Percentiles rank a stretch among this genome's conserved stretches.
These are phyloP conservation scores for Platanthera guangdongensis DNA, from an alignment of 106 monocot species.

Conservation along the genomic window DNA sequence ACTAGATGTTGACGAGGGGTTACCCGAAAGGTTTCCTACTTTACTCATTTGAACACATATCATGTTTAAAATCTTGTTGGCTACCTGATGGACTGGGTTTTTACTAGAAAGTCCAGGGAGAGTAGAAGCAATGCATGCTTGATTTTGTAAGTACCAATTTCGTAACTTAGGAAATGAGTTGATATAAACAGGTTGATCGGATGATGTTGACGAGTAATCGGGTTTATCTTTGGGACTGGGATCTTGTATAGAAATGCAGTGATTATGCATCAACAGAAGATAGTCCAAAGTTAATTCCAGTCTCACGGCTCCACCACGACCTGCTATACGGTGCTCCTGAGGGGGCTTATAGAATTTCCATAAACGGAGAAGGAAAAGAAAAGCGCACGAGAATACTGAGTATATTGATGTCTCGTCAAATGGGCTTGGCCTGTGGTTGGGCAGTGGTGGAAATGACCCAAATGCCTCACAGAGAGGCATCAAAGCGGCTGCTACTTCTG, in stretches of 20 bases:
- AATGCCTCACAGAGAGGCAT: slow-evolving; percentile 90
- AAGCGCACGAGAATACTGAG: slow-evolving; percentile 89
- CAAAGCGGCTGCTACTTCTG: slow-evolving; percentile 82
- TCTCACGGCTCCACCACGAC: slow-evolving; percentile 50
- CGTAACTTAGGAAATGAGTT: slow-evolving; percentile 79
- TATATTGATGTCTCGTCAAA: slow-evolving; percentile 58
- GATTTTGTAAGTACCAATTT: slow-evolving; percentile 86
- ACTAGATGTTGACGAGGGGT: slow-evolving; percentile 44
- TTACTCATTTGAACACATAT: slow-evolving; percentile 67
- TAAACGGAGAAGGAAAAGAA: slow-evolving; percentile 84
- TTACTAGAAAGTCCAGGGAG: slow-evolving; percentile 55
- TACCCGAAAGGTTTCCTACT: slow-evolving; percentile 26
- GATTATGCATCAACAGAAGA: slow-evolving; percentile 68
- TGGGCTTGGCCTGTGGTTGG: slow-evolving; percentile 31
- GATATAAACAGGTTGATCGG: slow-evolving; percentile 57
- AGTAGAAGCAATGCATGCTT: slow-evolving; percentile 85
- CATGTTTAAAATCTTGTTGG: slow-evolving; percentile 78
- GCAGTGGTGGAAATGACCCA: slow-evolving; percentile 63
- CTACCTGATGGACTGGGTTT: slow-evolving; percentile 69
- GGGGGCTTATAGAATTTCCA: slow-evolving; percentile 95
- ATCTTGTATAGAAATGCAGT: slow-evolving; percentile 25
- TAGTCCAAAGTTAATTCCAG: slow-evolving; percentile 74
- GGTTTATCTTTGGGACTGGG: slow-evolving; percentile 14
- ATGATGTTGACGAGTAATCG: background rate
- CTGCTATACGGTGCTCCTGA: slow-evolving; percentile 52